A percentile compares a stretch with the other conserved stretches of the same genome.
These are phyloP conservation scores for Rhodotorula sp. DNA, from an alignment of 1,284 basidiomycete genomes.

Conservation along the genomic window DNA sequence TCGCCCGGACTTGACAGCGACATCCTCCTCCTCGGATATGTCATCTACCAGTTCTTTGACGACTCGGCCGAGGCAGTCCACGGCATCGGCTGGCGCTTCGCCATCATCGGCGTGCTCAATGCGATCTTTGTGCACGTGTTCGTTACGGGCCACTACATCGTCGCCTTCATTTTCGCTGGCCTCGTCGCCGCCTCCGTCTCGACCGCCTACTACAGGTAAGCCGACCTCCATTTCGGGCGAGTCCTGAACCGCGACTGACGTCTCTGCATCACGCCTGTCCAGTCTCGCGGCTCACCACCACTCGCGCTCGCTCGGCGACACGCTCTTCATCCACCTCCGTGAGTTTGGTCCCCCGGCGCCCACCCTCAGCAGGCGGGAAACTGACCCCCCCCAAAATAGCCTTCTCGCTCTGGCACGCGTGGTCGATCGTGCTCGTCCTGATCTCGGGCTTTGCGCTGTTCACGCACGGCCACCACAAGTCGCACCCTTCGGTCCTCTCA, in stretches of 20 bases:
- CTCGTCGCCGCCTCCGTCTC: constrained; percentile 49
- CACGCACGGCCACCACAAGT: constrained; percentile 36
- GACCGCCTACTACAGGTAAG: constrained; percentile 48
- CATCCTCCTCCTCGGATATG: constrained; percentile 49
- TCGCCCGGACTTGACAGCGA: constrained; percentile 40
- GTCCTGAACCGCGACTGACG: too few species aligned
- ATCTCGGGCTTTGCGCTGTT: constrained; percentile 51
- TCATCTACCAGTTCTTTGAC: constrained; percentile 46
- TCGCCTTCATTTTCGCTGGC: constrained; percentile 51
- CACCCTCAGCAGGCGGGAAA: background rate
- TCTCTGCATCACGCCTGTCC: background rate
- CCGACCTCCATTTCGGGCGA: too few species aligned
- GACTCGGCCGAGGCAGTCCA: constrained; percentile 36
- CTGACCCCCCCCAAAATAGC: constrained; percentile 19
- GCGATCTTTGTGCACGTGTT: constrained; percentile 42
- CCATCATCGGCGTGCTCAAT: constrained; percentile 47
- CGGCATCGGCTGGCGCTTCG: constrained; percentile 51
- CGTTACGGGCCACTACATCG: constrained; percentile 37
- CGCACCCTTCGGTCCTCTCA: constrained; percentile 45
- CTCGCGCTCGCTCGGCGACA: constrained; percentile 42
- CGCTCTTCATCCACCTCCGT: constrained; percentile 49
- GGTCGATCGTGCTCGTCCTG: constrained; percentile 49
- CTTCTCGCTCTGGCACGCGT: constrained; percentile 47
- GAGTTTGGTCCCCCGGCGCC: background rate
- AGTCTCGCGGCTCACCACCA: constrained; percentile 47